phyloP scores from a whole-genome alignment of 2,329 filamentous ascomycete species.

The Rugonectria rugulosa region DNA sequence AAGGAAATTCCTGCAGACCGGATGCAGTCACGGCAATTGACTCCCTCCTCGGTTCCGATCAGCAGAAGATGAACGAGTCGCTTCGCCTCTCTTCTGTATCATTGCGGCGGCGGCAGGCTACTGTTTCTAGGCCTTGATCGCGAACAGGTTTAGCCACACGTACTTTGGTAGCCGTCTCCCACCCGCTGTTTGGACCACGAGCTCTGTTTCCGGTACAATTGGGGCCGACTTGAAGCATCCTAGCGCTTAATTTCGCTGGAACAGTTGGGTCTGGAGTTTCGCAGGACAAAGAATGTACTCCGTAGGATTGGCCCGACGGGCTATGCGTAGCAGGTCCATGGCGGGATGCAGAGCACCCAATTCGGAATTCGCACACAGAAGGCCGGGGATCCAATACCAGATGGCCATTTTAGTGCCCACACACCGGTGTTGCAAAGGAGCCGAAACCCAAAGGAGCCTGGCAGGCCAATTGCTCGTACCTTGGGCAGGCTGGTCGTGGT shows the following conservation, averaged over 20 bases:
- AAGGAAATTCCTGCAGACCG: slow-evolving; percentile 15
- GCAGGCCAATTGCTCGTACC: slow-evolving; percentile 11
- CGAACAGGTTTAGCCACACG: too few species aligned
- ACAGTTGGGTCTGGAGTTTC: slow-evolving; percentile 29
- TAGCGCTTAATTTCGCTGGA: slow-evolving; percentile 37
- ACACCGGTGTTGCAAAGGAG: slow-evolving; percentile 16
- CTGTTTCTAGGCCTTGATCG: slow-evolving; percentile 10
- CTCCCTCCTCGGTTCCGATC: slow-evolving; percentile 7
- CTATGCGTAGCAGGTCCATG: slow-evolving; percentile 32
- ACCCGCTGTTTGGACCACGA: neutral
- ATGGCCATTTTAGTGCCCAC: slow-evolving; percentile 16
- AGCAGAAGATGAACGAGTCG: neutral
- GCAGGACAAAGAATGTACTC: slow-evolving; percentile 27
- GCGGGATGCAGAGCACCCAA: slow-evolving; percentile 36
- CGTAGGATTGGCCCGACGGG: slow-evolving; percentile 36
- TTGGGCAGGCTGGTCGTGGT: too few species aligned
- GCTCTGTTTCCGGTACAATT: slow-evolving; percentile 14
- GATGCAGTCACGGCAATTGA: slow-evolving; percentile 20
- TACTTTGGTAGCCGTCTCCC: too few species aligned
- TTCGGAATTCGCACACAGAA: slow-evolving; percentile 29
- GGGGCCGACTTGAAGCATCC: slow-evolving; percentile 16
- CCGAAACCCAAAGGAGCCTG: slow-evolving; percentile 14
- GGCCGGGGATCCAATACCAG: slow-evolving; percentile 7
- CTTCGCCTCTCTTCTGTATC: neutral
- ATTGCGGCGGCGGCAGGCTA: neutral